A percentile compares a stretch with the other conserved stretches of the same genome.
Evolutionary conservation across 306 rosid species (phyloP).

Genomic region (Medicago ruthenica): DNA sequence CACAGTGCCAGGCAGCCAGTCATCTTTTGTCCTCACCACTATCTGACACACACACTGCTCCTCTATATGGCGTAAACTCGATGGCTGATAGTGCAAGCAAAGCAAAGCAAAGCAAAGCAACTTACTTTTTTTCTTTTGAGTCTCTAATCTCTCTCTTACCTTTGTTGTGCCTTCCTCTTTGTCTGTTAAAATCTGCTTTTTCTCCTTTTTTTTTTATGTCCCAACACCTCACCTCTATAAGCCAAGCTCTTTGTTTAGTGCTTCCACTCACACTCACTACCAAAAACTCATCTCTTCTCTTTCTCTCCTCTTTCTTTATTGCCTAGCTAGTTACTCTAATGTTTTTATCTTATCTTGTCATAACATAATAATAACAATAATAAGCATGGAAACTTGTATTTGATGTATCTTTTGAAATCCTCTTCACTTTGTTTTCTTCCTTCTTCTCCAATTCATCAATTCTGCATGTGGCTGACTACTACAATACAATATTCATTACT

Average conservation of each 20-base stretch:
- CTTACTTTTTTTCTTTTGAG: conserved; percentile 8
- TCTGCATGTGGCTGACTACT: neutral
- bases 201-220: conserved; percentile 11
- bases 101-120: conserved; percentile 62
- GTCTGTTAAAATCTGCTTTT: conserved; percentile 51
- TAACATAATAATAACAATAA: no score
- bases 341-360: neutral
- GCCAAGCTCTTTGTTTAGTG: conserved; percentile 58
- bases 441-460: neutral
- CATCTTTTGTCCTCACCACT: conserved; percentile 53
- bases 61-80: conserved; percentile 67
- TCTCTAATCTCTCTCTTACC: neutral
- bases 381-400: neutral
- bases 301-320: neutral
- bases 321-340: neutral
- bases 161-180: conserved; percentile 38
- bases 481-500: neutral
- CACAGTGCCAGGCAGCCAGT: neutral
- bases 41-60: conserved; percentile 66
- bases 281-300: conserved; percentile 38
- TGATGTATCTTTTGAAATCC: no score
- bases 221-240: conserved; percentile 50
- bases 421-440: neutral
- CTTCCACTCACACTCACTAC: conserved; percentile 54
- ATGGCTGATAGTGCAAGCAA: conserved; percentile 82